These are phyloP conservation scores for Nannizzia gypsea DNA, from an alignment of 2,329 filamentous ascomycete species.

Conservation along the genomic window DNA sequence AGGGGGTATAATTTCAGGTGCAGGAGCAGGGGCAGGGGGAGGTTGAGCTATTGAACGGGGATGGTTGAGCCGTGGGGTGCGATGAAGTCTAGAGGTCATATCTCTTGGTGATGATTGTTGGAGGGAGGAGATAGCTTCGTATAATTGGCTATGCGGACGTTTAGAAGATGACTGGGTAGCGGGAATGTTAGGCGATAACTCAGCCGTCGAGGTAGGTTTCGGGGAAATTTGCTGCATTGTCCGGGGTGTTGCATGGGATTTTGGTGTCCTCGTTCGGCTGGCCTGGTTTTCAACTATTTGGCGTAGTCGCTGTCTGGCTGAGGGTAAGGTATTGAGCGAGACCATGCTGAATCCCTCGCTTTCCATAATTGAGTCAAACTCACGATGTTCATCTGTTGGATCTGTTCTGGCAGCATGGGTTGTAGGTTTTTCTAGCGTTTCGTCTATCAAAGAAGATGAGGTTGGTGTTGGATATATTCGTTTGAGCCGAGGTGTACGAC, in stretches of 20 bases:
- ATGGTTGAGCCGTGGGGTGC: not conserved
- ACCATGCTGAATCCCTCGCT: slow-evolving; percentile 49
- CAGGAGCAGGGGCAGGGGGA: slow-evolving; percentile 3
- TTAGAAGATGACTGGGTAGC: not conserved
- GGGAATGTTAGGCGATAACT: not conserved
- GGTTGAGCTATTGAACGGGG: not conserved
- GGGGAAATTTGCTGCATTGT: not conserved
- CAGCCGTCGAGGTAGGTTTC: not conserved
- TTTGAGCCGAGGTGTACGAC: slow-evolving; percentile 22
- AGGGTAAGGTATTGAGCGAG: slow-evolving; percentile 43
- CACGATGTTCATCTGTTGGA: slow-evolving; percentile 33
- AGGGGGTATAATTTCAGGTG: not conserved
- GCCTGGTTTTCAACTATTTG: slow-evolving; percentile 2
- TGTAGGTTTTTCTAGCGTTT: slow-evolving; percentile 14
- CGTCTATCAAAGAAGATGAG: slow-evolving; percentile 30
- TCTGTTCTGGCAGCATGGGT: slow-evolving; percentile 12
- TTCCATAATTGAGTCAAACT: slow-evolving; percentile 45
- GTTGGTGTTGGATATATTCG: slow-evolving; percentile 31
- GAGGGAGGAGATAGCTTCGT: not conserved
- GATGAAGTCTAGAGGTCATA: not conserved
- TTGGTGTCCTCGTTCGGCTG: not conserved
- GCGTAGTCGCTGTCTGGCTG: slow-evolving; percentile 28
- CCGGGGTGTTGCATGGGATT: not conserved
- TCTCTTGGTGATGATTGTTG: not conserved
- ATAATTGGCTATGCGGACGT: slow-evolving; percentile 1